Percentiles rank a stretch among this genome's conserved stretches.
Evolutionary conservation across 352 stramenopile species (phyloP).

Genomic region (Phytophthora sojae): DNA sequence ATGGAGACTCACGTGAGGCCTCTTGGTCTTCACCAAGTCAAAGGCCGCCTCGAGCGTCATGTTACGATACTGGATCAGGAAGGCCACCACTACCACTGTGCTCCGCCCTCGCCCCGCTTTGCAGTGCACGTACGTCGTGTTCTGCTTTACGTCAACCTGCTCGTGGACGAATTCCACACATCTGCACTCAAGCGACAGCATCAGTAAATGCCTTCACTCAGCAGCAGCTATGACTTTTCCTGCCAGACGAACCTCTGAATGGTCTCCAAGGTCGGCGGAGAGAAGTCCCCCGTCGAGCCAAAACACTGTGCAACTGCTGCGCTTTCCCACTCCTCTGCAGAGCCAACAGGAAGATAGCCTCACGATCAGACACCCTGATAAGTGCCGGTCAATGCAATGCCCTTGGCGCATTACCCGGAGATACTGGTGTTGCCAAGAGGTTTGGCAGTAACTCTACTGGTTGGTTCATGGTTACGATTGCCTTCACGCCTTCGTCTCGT

Average conservation of each 20-base stretch:
- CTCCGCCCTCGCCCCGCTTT: conserved; percentile 82
- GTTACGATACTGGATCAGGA: conserved; percentile 65
- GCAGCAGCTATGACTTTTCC: not conserved
- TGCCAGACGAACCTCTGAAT: conserved; percentile 46
- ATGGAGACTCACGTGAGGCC: conserved; percentile 72
- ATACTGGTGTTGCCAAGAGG: conserved; percentile 64
- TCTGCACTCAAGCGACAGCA: conserved; percentile 15
- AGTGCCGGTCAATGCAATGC: not conserved
- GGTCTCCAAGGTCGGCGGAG: conserved; percentile 69
- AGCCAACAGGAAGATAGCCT: not conserved
- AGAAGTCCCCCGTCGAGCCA: conserved; percentile 72
- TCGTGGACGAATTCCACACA: conserved; percentile 73
- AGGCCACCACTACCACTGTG: conserved; percentile 77
- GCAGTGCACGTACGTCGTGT: conserved; percentile 84
- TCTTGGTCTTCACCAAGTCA: conserved; percentile 57
- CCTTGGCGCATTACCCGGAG: conserved; percentile 43
- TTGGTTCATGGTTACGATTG: conserved; percentile 87
- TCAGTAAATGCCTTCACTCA: not conserved
- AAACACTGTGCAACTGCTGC: conserved; percentile 66
- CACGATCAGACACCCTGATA: not conserved
- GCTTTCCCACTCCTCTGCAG: conserved; percentile 61
- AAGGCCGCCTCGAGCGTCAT: conserved; percentile 69
- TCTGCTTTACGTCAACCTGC: conserved; percentile 56
- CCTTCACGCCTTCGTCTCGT: conserved; percentile 59
- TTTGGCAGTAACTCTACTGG: conserved; percentile 72